Evolutionary conservation across 129 eudicot species (phyloP).

Genomic region (Calendula officinalis): DNA sequence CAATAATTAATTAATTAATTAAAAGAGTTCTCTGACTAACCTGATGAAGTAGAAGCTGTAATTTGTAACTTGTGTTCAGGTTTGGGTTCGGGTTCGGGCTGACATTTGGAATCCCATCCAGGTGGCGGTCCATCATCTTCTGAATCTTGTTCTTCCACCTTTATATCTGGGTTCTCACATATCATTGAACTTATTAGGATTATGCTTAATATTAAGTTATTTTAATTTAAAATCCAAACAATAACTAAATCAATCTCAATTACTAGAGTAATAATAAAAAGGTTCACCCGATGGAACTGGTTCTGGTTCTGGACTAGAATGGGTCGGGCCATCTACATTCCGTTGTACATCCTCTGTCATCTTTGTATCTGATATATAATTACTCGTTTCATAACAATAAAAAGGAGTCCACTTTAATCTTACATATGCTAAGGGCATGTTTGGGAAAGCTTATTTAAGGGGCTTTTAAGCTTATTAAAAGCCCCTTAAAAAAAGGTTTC

Average conservation of each 20-base stretch:
- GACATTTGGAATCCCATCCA: conserved; percentile 41
- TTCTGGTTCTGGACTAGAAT: neutral
- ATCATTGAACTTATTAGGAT: conserved; percentile 10
- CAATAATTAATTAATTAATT: too few species aligned
- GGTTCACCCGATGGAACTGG: conserved; percentile 34
- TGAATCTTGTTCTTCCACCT: conserved; percentile 24
- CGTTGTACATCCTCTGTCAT: conserved; percentile 19
- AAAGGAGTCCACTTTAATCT: too few species aligned
- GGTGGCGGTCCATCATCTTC: conserved; percentile 44
- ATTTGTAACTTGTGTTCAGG: neutral
- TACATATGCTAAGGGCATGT: too few species aligned
- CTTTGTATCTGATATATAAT: conserved; percentile 25
- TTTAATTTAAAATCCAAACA: neutral
- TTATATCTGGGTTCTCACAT: conserved; percentile 21
- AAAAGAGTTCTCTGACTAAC: neutral
- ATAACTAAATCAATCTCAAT: neutral
- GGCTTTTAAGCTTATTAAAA: too few species aligned
- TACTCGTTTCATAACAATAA: too few species aligned
- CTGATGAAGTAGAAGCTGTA: conserved; percentile 7
- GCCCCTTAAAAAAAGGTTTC: too few species aligned
- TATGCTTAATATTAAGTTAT: neutral
- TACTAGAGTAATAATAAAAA: neutral
- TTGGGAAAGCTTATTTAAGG: too few species aligned
- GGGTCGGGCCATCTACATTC: conserved; percentile 38
- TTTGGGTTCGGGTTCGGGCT: conserved; percentile 20